These are phyloP conservation scores for Nyssa sinensis DNA, from an alignment of 148 eudicot species.

Conservation along the genomic window DNA sequence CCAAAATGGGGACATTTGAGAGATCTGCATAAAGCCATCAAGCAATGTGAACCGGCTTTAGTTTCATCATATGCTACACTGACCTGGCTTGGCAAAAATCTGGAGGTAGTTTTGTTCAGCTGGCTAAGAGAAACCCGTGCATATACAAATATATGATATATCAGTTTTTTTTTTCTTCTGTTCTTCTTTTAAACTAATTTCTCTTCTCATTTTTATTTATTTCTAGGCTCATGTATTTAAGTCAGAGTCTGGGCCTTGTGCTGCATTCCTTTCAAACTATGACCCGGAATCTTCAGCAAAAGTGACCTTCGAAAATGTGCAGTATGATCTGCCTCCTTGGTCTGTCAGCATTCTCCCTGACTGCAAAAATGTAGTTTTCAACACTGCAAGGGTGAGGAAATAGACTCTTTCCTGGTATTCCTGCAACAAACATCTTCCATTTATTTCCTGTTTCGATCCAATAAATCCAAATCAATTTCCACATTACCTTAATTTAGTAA, in stretches of 20 bases:
- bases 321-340: constrained; percentile 86
- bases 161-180: not conserved
- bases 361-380: constrained; percentile 77
- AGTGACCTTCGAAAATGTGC: constrained; percentile 49
- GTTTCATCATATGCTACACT: constrained; percentile 63
- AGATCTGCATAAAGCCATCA: constrained; percentile 82
- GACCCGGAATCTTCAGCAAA: constrained; percentile 51
- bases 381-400: constrained; percentile 74
- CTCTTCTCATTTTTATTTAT: not conserved
- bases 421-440: no score
- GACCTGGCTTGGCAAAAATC: constrained; percentile 61
- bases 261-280: constrained; percentile 86
- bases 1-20: constrained; percentile 88
- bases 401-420: no score
- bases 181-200: not conserved
- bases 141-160: not conserved
- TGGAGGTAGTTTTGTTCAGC: constrained; percentile 77
- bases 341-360: constrained; percentile 90
- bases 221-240: constrained; percentile 66
- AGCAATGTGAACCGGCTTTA: constrained; percentile 76
- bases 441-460: no score
- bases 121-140: not conserved
- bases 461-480: no score
- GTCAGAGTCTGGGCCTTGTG: constrained; percentile 60
- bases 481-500: no score